Evolutionary conservation across 805 yeast genomes (phyloP), one percentile per base, ranked within the genome.

Genomic region (Saccharomyces mikatae): DNA sequence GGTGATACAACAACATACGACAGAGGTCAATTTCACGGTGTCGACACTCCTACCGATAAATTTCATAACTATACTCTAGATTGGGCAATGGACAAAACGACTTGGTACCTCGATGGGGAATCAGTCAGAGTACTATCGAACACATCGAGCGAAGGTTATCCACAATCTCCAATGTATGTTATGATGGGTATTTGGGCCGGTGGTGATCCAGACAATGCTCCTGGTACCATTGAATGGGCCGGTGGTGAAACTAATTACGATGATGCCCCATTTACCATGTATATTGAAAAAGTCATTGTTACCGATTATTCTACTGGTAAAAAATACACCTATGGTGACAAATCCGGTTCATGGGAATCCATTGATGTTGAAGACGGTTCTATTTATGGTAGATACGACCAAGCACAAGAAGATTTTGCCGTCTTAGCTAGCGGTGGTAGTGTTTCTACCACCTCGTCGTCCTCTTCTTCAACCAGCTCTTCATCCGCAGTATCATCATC

Each of bases 131-230:
- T 87, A 1, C 72, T 91, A 52, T 47, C 64, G 10, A 76, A 80
- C 54, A 71, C 74, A 54, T 74, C 83, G 24, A 66, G 80, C 17
- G 77, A 81, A 64, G 96, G 96, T 4, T 91, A 80, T 70, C 97
- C 97, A 47, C 96, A 90, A 72, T 74, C 89, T n/a, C 97, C 97
- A 50, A 88, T 90, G 91, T 77, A 74, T 59, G 67, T 86, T 11
- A 77, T 74, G 65, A 74, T 81, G 57, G 92, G 94, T 59, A 71
- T 82, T 31, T 86, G 94, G 92, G 90, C 90, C 3, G 92, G 91
- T 62, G 94, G 94, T 67, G 90, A 86, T 68, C 73, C 86, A 29
- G 61, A 73, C 27, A 85, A 85, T 62, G 73, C 76, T 6, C 73
- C 74, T 41, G 92, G 92, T 50, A 85, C 91, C 1, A 84, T 86